Evolutionary conservation across 2,329 filamentous ascomycete species (phyloP).

Genomic region (Cordyceps pruinosa): DNA sequence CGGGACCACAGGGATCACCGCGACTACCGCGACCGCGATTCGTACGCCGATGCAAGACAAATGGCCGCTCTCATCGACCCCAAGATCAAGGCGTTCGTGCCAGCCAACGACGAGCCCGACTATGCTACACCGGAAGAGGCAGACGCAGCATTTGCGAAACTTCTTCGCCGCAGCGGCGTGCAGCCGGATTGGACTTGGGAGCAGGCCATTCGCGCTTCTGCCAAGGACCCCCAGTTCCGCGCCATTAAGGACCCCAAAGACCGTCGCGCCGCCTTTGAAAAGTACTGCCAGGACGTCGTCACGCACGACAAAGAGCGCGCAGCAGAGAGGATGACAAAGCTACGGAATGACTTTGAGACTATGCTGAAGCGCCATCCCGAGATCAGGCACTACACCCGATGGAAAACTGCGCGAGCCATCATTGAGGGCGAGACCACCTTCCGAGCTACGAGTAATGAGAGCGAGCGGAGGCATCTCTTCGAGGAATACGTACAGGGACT

Average conservation of each 20-base stretch:
- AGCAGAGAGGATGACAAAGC: conserved; percentile 85
- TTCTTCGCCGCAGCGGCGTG: conserved; percentile 76
- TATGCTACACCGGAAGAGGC: conserved; percentile 79
- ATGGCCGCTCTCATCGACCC: conserved; percentile 50
- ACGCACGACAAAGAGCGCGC: conserved; percentile 90
- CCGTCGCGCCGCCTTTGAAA: conserved; percentile 85
- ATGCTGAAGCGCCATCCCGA: conserved; percentile 97
- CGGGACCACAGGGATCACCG: conserved; percentile 22
- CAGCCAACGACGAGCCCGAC: conserved; percentile 64
- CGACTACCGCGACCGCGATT: conserved; percentile 29
- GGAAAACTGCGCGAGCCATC: conserved; percentile 91
- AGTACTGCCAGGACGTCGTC: conserved; percentile 85
- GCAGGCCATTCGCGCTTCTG: conserved; percentile 75
- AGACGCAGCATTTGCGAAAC: conserved; percentile 86
- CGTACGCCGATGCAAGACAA: conserved; percentile 49
- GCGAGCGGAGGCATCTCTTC: conserved; percentile 82
- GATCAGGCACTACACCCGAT: conserved; percentile 93
- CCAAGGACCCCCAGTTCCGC: conserved; percentile 87
- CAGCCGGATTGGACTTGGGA: conserved; percentile 92
- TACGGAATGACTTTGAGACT: conserved; percentile 86
- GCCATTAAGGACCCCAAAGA: conserved; percentile 90
- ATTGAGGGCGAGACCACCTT: conserved; percentile 95
- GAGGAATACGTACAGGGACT: conserved; percentile 87
- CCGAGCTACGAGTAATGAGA: conserved; percentile 79
- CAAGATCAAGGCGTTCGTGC: conserved; percentile 52